Evolutionary conservation across 2,329 filamentous ascomycete species (phyloP).

Genomic region (Monilinia vaccinii-corymbosi): DNA sequence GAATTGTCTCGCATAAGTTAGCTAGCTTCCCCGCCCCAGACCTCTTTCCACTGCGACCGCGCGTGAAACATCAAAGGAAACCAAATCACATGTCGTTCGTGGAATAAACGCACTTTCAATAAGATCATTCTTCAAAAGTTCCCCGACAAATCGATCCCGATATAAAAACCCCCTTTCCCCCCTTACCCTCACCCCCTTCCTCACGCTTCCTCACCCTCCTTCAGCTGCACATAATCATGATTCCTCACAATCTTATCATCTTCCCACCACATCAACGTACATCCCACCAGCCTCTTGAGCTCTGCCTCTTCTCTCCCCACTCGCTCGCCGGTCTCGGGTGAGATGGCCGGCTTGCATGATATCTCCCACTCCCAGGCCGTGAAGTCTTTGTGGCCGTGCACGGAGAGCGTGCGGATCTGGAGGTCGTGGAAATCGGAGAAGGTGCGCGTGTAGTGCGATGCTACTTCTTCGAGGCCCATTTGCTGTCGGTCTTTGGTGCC

Average conservation of each 20-base stretch:
- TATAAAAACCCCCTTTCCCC: neutral
- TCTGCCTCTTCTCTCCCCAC: neutral
- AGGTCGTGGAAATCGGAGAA: neutral
- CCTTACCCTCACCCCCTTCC: neutral
- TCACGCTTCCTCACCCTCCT: neutral
- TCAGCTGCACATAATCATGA: slow-evolving; percentile 6
- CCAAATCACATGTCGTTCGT: neutral
- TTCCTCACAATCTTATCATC: neutral
- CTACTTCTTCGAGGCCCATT: neutral
- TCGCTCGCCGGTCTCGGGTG: neutral
- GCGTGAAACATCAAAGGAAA: neutral
- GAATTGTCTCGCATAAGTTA: neutral
- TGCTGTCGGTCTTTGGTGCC: neutral
- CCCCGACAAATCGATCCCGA: too few species aligned
- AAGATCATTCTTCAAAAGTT: neutral
- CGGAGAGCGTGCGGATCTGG: neutral
- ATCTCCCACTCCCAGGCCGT: neutral
- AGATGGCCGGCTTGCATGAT: neutral
- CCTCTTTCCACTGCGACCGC: neutral
- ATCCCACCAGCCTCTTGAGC: neutral
- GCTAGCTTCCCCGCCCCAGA: neutral
- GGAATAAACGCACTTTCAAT: neutral
- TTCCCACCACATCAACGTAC: slow-evolving; percentile 6
- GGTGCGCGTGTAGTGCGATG: neutral
- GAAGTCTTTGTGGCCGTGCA: slow-evolving; percentile 4